phyloP scores from a whole-genome alignment of 2,329 filamentous ascomycete species.

The Lachnellula willkommii region DNA sequence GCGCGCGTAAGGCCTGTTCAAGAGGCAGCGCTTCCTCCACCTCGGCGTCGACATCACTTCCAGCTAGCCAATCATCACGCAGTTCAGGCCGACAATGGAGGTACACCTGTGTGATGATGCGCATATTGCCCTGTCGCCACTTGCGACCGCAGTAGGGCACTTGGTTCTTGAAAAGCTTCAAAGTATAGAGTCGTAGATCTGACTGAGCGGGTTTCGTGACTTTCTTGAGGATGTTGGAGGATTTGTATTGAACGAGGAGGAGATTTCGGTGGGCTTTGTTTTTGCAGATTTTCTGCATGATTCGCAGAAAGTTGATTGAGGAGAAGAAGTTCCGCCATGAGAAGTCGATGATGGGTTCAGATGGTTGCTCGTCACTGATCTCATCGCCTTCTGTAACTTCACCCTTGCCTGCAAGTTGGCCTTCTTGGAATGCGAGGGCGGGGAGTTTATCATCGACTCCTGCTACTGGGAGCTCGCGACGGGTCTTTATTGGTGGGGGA shows the following conservation, averaged over 20 bases:
- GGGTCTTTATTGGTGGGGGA: constrained; percentile 72
- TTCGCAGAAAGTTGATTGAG: constrained; percentile 87
- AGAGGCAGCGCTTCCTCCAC: constrained; percentile 89
- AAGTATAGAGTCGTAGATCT: constrained; percentile 81
- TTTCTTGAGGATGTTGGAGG: constrained; percentile 84
- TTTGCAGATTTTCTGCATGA: constrained; percentile 97
- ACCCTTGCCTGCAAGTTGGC: constrained; percentile 22
- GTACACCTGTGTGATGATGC: constrained; percentile 95
- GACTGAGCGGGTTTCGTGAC: constrained; percentile 85
- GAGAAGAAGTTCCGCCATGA: constrained; percentile 94
- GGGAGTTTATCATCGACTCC: constrained; percentile 37
- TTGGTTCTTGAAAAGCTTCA: constrained; percentile 98
- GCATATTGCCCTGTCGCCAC: constrained; percentile 98
- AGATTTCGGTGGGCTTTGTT: constrained; percentile 92
- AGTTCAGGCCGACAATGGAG: constrained; percentile 88
- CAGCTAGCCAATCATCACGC: constrained; percentile 89
- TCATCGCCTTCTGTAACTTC: constrained; percentile 67
- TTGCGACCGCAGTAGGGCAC: constrained; percentile 97
- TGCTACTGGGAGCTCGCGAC: constrained; percentile 40
- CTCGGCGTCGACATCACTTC: constrained; percentile 85
- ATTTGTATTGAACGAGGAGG: constrained; percentile 92
- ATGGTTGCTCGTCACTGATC: constrained; percentile 64
- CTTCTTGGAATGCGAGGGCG: constrained; percentile 29
- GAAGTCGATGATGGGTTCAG: constrained; percentile 78
- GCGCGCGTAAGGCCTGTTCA: constrained; percentile 79